A percentile compares a stretch with the other conserved stretches of the same genome.
phyloP scores from a whole-genome alignment of 257 asterid genomes.

The Solanum lycopersicoides region DNA sequence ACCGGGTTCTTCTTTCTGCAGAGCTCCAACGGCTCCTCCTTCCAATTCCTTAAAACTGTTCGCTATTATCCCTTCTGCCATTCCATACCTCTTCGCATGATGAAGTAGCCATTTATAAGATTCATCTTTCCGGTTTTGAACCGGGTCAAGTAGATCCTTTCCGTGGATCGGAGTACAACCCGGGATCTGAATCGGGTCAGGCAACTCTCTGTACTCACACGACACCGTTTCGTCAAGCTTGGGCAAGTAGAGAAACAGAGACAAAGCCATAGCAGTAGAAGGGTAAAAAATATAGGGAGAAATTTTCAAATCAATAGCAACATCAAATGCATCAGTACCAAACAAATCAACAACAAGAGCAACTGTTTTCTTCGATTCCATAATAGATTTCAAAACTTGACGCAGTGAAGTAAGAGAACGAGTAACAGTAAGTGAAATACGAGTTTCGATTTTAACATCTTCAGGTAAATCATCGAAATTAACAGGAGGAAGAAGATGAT shows the following conservation, averaged over 20 bases:
- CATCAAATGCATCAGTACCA: conserved; percentile 64
- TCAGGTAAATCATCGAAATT: conserved; percentile 31
- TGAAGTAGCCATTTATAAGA: conserved; percentile 52
- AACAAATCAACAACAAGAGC: conserved; percentile 74
- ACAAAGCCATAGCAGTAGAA: conserved; percentile 48
- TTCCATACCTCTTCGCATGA: conserved; percentile 26
- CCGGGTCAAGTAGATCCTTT: conserved; percentile 43
- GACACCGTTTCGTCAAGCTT: conserved; percentile 29
- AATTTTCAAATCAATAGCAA: conserved; percentile 29
- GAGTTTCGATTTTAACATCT: conserved; percentile 42
- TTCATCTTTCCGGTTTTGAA: conserved; percentile 49
- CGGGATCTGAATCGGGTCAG: conserved; percentile 45
- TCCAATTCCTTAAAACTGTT: conserved; percentile 59
- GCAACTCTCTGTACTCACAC: conserved; percentile 38
- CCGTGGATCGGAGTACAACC: conserved; percentile 61
- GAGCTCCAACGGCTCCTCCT: conserved; percentile 29
- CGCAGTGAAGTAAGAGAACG: conserved; percentile 49
- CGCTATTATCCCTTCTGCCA: conserved; percentile 56
- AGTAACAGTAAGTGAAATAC: conserved; percentile 38
- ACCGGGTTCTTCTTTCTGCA: conserved; percentile 11
- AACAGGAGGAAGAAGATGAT: conserved; percentile 42
- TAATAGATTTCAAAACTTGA: conserved; percentile 15
- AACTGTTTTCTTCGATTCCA: background rate
- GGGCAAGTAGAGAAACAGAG: conserved; percentile 39
- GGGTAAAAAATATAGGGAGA: conserved; percentile 46